Conservation (phyloP, 257 asterid species). For the Voacanga thouarsii region DNA sequence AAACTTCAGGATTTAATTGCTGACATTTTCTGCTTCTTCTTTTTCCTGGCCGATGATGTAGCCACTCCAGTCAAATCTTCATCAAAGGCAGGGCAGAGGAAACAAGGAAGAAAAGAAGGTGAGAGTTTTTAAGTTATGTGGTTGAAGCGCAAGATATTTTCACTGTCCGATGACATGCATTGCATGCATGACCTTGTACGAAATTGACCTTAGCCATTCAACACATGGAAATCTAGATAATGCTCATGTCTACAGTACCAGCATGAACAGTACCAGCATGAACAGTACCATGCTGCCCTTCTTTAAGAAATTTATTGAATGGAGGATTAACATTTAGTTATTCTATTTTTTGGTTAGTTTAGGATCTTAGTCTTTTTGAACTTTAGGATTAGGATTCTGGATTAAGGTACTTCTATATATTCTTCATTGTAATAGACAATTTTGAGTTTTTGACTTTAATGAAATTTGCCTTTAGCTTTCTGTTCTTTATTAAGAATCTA, state of each 20-base stretch:
- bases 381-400: neutral
- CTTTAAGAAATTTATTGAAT: neutral
- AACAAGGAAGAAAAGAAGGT: slow-evolving; percentile 35
- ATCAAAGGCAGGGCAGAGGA: slow-evolving; percentile 22
- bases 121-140: slow-evolving; percentile 5
- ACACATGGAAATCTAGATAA: neutral
- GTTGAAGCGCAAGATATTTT: neutral
- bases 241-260: neutral
- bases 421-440: neutral
- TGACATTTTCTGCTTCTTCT: neutral
- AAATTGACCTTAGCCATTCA: neutral
- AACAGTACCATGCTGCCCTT: neutral
- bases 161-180: neutral
- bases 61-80: slow-evolving; percentile 27
- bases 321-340: neutral
- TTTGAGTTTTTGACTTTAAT: neutral
- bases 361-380: neutral
- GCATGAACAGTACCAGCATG: neutral
- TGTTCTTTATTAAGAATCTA: neutral
- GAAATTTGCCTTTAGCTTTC: neutral
- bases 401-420: neutral
- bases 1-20: neutral
- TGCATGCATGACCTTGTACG: neutral
- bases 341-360: neutral
- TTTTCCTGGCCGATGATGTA: slow-evolving; percentile 12